A percentile compares a stretch with the other conserved stretches of the same genome.
Evolutionary conservation across 257 asterid genomes (phyloP).

Genomic region (Marsdenia floribunda): DNA sequence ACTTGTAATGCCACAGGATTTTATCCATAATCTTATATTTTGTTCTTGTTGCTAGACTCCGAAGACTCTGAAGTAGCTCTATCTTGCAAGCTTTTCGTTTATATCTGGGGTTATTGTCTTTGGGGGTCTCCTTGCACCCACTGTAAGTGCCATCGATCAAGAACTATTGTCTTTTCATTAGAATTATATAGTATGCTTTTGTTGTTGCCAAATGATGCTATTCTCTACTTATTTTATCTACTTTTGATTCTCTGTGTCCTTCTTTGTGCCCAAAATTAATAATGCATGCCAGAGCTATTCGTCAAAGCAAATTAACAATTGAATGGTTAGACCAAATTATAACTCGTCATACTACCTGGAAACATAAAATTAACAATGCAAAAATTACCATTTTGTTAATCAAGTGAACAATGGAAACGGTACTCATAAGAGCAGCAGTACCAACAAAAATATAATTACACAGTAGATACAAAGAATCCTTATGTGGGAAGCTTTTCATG

Average conservation of each 20-base stretch:
- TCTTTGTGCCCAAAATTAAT: too few relatives aligned
- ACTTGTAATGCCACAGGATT: background rate
- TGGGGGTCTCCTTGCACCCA: constrained; percentile 89
- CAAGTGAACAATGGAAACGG: background rate
- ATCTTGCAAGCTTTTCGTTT: constrained; percentile 73
- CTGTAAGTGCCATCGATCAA: constrained; percentile 46
- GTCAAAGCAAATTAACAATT: background rate
- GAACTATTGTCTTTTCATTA: background rate
- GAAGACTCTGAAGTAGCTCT: constrained; percentile 77
- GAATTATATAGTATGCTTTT: background rate
- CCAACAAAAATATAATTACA: background rate
- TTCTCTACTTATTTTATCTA: too few relatives aligned
- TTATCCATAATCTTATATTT: background rate
- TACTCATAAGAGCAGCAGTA: background rate
- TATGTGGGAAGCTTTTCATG: background rate
- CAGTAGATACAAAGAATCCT: background rate
- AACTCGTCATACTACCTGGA: background rate
- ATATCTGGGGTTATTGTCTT: constrained; percentile 74
- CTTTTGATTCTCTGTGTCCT: too few relatives aligned
- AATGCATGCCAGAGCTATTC: background rate
- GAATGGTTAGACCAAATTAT: too few relatives aligned
- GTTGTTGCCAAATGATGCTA: too few relatives aligned
- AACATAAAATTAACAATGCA: background rate
- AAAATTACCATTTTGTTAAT: background rate
- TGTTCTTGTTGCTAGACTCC: constrained; percentile 53